Evolutionary conservation across 352 stramenopile genomes (phyloP).

Genomic region (Pythium utonaiense): DNA sequence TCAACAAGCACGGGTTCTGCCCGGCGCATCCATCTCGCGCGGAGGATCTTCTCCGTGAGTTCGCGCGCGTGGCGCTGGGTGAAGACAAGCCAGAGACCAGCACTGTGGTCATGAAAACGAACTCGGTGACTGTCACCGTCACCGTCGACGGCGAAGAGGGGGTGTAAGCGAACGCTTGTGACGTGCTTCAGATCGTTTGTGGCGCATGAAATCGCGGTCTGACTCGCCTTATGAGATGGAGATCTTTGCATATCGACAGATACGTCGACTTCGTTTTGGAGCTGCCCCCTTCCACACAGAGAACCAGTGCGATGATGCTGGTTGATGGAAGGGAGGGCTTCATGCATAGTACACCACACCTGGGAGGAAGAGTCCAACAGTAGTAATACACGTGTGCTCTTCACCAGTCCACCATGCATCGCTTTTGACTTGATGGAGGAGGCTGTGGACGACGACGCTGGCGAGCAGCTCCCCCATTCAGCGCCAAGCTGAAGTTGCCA

Average conservation of each 20-base stretch:
- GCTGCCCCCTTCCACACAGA: neutral
- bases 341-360: neutral
- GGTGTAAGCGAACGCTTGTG: neutral
- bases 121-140: neutral
- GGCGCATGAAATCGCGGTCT: neutral
- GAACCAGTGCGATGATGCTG: slow-evolving; percentile 1
- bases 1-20: slow-evolving; percentile 5
- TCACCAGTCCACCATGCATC: neutral
- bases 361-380: neutral
- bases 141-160: neutral
- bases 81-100: neutral
- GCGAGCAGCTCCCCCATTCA: too few relatives aligned
- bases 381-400: neutral
- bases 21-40: neutral
- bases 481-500: neutral
- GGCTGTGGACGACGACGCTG: too few relatives aligned
- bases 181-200: neutral
- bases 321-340: neutral
- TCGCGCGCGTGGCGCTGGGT: neutral
- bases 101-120: neutral
- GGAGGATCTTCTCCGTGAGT: neutral
- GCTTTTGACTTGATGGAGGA: too few relatives aligned
- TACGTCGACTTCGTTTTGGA: neutral
- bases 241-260: neutral
- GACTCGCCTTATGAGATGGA: neutral